Conservation (phyloP, 192 early-diverging fungal species). For the Entomortierella lignicola region DNA sequence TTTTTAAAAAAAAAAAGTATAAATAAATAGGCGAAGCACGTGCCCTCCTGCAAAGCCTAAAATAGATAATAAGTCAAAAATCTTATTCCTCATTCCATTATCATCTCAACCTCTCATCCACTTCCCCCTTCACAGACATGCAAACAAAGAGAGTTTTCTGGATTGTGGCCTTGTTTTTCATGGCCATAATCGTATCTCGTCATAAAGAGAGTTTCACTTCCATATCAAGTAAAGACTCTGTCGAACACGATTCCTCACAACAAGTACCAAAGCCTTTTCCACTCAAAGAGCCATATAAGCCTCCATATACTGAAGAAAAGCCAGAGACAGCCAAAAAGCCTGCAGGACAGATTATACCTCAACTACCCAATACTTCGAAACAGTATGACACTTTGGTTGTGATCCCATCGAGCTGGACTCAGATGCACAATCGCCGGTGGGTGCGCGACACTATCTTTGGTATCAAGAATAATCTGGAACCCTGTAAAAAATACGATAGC, state of each 20-base stretch:
- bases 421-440: slow-evolving; percentile 53
- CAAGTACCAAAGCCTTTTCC: not conserved
- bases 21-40: too few species aligned
- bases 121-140: slow-evolving; percentile 21
- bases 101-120: not conserved
- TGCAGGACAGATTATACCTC: slow-evolving; percentile 10
- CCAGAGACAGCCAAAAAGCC: not conserved
- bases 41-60: too few species aligned
- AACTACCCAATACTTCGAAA: slow-evolving; percentile 42
- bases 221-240: not conserved
- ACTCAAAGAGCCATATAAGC: slow-evolving; percentile 2
- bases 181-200: slow-evolving; percentile 24
- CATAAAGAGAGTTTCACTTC: slow-evolving; percentile 1
- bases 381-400: slow-evolving; percentile 60
- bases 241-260: slow-evolving; percentile 2
- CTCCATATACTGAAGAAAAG: not conserved
- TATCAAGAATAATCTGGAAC: slow-evolving; percentile 60
- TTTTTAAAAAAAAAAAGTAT: too few species aligned
- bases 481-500: slow-evolving; percentile 58
- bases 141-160: slow-evolving; percentile 22
- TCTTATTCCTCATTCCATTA: not conserved
- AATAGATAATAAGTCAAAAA: too few species aligned
- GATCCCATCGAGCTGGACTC: slow-evolving; percentile 56
- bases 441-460: slow-evolving; percentile 68
- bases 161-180: slow-evolving; percentile 36